Conservation (phyloP, 2,329 filamentous ascomycete species). For the Epichloe coenophiala region DNA sequence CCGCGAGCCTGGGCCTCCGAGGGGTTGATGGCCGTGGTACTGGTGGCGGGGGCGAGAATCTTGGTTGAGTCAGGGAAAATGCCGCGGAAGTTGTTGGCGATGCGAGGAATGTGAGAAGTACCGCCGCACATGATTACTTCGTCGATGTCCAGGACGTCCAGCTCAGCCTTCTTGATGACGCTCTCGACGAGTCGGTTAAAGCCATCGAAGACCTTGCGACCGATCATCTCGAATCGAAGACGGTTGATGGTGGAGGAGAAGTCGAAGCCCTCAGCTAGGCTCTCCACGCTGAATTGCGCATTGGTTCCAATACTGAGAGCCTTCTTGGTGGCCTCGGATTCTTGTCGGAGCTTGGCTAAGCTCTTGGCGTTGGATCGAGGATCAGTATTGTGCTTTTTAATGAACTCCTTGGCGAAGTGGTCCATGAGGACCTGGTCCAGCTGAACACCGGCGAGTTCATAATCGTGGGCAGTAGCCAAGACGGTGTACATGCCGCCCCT, state of each 20-base stretch:
- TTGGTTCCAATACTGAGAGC: conserved; percentile 78
- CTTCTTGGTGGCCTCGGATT: conserved; percentile 86
- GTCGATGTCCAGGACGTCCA: conserved; percentile 86
- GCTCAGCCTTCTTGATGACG: conserved; percentile 78
- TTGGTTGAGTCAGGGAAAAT: conserved; percentile 71
- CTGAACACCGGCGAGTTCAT: conserved; percentile 75
- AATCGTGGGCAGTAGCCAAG: conserved; percentile 87
- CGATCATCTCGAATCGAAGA: conserved; percentile 81
- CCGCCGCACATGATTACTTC: conserved; percentile 91
- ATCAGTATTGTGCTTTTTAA: conserved; percentile 90
- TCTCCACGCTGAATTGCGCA: conserved; percentile 87
- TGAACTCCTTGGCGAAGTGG: conserved; percentile 96
- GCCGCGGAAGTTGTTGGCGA: conserved; percentile 64
- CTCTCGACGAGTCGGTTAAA: conserved; percentile 77
- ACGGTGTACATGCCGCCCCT: conserved; percentile 94
- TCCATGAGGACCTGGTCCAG: conserved; percentile 88
- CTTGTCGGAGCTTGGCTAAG: conserved; percentile 82
- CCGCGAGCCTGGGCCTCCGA: conserved; percentile 80
- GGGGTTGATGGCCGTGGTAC: conserved; percentile 71
- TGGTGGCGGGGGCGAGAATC: conserved; percentile 74
- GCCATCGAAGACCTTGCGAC: conserved; percentile 72
- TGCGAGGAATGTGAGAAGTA: conserved; percentile 84
- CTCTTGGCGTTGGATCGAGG: conserved; percentile 69
- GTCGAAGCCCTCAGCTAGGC: conserved; percentile 76
- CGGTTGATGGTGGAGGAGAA: conserved; percentile 88